Evolutionary conservation across 129 eudicot species (phyloP), one percentile per base, ranked within the genome.

Genomic region (Flaveria linearis): DNA sequence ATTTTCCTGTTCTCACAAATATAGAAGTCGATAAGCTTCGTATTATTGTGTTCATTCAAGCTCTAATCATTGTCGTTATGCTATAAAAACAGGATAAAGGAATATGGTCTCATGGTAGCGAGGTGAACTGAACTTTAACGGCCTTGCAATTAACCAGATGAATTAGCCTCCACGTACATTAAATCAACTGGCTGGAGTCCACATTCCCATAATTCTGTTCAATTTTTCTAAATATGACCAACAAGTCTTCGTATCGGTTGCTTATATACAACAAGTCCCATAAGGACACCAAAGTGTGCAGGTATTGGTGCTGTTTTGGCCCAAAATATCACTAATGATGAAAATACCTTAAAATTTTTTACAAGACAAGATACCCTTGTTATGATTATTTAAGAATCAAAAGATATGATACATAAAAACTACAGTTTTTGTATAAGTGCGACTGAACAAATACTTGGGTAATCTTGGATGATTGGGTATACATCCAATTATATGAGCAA

Each of bases 141-240:
- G 39, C 72, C 67, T 79, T 62, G 77, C 72, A 62, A 60, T 36
- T 71, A 71, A 71, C 82, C 72, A 61, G 42, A 50, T 62, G 77
- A 71, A 61, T 78, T 62, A 49, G 66, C 82, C 66, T 33, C 82
- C 41, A 33, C 66, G 47, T 58, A 55, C 42, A 25, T 18, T 39
- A 18, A 62, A 47, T 68, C 71, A 16, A 46, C 11, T 26, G 26
- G 71, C 20, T 62, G 14, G 69, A 61, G n/a, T 22, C 25, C 39
- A 15, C 67, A 72, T 13, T 33, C 22, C 23, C 1, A 14, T 64
- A 64, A 30, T 7, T 15, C 36, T 33, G 23, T 47, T 64, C 23
- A 64, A 15, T 0, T 5, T 33, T 7, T 64, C 6, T 0, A 33
- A 14, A 2, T 1, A 28, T 30, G 13, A 63, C 45, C 18, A 20